A percentile compares a stretch with the other conserved stretches of the same genome.
Conservation (phyloP, 345 rosid species). For the Carallia pectinifolia region DNA sequence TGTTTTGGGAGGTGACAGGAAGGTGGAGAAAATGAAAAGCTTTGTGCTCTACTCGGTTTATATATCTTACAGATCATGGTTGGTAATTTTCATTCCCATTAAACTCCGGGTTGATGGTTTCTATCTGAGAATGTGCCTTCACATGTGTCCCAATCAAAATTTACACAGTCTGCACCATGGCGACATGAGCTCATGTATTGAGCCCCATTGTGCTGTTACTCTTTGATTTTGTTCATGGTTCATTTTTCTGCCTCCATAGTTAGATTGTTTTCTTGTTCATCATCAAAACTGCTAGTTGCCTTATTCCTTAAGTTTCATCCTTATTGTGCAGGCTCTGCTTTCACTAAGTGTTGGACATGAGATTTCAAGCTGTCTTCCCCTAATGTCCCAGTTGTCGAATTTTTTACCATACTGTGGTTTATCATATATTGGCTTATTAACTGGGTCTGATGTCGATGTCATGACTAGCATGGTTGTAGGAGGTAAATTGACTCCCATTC, state of each 20-base stretch:
- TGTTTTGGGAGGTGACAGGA: constrained; percentile 46
- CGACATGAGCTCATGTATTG: constrained; percentile 2
- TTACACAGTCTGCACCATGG: background rate
- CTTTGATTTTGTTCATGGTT: background rate
- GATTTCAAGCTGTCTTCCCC: constrained; percentile 35
- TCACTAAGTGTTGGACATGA: constrained; percentile 46
- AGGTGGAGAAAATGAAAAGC: constrained; percentile 44
- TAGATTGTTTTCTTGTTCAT: background rate
- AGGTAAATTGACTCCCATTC: constrained; percentile 36
- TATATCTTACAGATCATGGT: constrained; percentile 74
- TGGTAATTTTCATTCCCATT: constrained; percentile 29
- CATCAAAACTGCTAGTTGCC: background rate
- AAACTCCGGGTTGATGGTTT: background rate
- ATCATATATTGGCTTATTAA: constrained; percentile 62
- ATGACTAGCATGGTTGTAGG: constrained; percentile 36
- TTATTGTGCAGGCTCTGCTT: constrained; percentile 58
- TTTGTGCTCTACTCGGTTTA: constrained; percentile 66
- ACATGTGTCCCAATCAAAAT: background rate
- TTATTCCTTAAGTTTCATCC: constrained; percentile 24
- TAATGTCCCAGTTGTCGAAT: constrained; percentile 43
- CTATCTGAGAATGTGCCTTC: background rate
- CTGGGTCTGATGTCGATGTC: constrained; percentile 55
- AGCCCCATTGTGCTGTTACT: background rate
- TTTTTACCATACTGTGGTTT: constrained; percentile 55
- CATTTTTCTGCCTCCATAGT: background rate